A percentile compares a stretch with the other conserved stretches of the same genome.
These are phyloP conservation scores for Thraustochytrium striatum DNA, from an alignment of 352 stramenopile species.

Conservation along the genomic window DNA sequence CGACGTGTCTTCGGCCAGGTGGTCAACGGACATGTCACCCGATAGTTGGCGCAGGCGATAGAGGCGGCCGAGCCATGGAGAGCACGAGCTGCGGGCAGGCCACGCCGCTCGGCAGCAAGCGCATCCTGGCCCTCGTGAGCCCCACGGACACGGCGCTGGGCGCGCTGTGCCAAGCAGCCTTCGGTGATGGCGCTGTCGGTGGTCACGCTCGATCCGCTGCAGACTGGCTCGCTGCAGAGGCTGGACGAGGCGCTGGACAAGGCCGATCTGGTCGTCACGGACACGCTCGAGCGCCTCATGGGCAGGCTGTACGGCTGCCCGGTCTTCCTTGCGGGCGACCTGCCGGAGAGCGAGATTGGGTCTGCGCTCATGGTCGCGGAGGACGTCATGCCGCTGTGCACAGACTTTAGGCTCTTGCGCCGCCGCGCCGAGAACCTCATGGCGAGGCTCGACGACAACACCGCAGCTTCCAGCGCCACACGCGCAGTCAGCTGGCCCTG, in stretches of 20 bases:
- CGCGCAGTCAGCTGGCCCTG: background rate
- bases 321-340: background rate
- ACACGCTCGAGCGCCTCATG: background rate
- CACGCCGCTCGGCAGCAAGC: too few species aligned
- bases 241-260: background rate
- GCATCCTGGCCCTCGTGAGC: too few species aligned
- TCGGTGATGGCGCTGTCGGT: too few species aligned
- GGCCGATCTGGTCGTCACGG: background rate
- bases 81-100: too few species aligned
- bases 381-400: background rate
- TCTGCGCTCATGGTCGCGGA: background rate
- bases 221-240: background rate
- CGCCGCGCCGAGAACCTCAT: background rate
- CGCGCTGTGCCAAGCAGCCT: too few species aligned
- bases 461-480: background rate
- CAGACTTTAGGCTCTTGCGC: background rate
- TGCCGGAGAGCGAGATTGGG: background rate
- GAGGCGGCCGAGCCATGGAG: too few species aligned
- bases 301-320: background rate
- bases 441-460: background rate
- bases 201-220: too few species aligned
- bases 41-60: too few species aligned
- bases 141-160: too few species aligned
- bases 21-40: too few species aligned
- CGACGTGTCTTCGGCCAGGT: too few species aligned